These are phyloP conservation scores for Puccinia coronata DNA, from an alignment of 1,284 basidiomycete genomes.

Conservation along the genomic window DNA sequence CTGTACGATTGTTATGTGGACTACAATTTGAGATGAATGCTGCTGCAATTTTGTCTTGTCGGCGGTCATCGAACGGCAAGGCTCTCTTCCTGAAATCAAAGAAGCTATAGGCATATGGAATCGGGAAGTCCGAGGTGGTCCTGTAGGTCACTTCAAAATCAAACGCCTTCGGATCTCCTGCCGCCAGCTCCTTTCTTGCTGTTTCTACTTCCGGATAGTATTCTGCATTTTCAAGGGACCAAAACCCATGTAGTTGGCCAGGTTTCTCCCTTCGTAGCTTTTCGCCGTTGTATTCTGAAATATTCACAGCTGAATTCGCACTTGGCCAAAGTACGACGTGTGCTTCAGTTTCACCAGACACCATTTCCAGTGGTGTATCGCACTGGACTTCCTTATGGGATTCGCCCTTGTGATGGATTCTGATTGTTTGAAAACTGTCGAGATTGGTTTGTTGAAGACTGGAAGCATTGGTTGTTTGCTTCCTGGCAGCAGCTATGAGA, in stretches of 20 bases:
- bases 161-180: background rate
- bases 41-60: constrained; percentile 24
- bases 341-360: background rate
- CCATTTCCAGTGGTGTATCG: constrained; percentile 9
- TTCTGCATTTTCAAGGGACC: constrained; percentile 19
- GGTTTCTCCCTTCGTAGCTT: background rate
- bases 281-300: constrained; percentile 11
- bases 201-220: constrained; percentile 10
- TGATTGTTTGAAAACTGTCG: background rate
- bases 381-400: background rate
- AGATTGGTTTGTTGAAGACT: background rate
- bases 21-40: constrained; percentile 36
- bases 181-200: background rate
- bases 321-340: constrained; percentile 28
- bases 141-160: constrained; percentile 33
- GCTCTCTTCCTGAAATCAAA: constrained; percentile 1
- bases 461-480: background rate
- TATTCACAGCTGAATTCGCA: background rate
- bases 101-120: constrained; percentile 33
- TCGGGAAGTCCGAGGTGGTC: constrained; percentile 29
- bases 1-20: constrained; percentile 21
- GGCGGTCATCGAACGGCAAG: background rate
- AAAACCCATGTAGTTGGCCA: constrained; percentile 21
- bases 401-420: background rate
- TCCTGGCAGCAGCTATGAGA: background rate